These are phyloP conservation scores for Colletotrichum phormii DNA, from an alignment of 2,329 filamentous ascomycete genomes.

Conservation along the genomic window DNA sequence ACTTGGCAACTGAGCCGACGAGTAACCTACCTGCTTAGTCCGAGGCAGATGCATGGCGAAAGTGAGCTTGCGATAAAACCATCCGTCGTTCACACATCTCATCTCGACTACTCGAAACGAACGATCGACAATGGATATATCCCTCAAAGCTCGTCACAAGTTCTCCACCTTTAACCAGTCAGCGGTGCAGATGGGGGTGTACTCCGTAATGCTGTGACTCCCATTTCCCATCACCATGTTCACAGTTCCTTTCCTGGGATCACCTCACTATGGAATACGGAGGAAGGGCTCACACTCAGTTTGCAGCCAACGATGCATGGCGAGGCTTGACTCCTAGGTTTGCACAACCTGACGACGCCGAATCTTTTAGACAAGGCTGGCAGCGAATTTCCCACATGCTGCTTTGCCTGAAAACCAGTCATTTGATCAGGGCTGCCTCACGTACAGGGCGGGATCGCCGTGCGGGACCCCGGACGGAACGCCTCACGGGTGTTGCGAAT, in stretches of 20 bases:
- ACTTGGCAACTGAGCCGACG: slow-evolving; percentile 6
- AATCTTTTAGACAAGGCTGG: background rate
- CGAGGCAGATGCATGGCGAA: background rate
- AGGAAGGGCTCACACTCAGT: background rate
- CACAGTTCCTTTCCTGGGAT: background rate
- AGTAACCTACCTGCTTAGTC: background rate
- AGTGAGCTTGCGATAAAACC: background rate
- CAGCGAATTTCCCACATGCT: background rate
- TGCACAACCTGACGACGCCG: background rate
- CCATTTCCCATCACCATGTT: background rate
- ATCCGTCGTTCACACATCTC: background rate
- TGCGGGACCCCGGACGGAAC: slow-evolving; percentile 6
- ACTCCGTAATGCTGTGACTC: background rate
- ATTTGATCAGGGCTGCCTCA: slow-evolving; percentile 17
- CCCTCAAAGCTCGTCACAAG: background rate
- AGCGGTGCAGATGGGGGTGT: background rate
- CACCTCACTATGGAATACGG: background rate
- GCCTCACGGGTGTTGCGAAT: slow-evolving; percentile 24
- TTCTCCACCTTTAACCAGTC: background rate
- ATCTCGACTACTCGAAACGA: background rate
- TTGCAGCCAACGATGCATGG: background rate
- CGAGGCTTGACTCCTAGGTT: background rate
- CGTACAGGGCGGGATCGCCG: background rate
- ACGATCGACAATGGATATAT: background rate
- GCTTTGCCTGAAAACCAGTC: background rate